These are phyloP conservation scores for Xylaria sp. DNA, from an alignment of 495 filamentous ascomycete species.

Conservation along the genomic window DNA sequence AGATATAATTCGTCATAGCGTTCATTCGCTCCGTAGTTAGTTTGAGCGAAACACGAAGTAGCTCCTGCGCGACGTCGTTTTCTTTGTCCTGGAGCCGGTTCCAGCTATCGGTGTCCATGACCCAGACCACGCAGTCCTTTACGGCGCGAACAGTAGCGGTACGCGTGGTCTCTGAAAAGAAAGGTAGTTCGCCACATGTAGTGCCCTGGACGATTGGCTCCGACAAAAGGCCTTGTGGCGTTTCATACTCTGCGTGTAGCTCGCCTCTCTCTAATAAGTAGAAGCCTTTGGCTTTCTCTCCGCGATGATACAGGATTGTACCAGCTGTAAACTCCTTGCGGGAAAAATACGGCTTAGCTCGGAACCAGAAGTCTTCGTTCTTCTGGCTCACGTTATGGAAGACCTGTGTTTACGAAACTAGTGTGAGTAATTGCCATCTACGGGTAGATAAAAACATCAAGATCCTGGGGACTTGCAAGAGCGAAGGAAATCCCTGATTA, in stretches of 20 bases:
- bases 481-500: background rate
- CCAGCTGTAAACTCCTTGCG: slow-evolving; percentile 70
- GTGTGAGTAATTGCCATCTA: background rate
- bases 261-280: slow-evolving; percentile 93
- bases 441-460: background rate
- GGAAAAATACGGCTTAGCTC: slow-evolving; percentile 72
- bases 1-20: slow-evolving; percentile 73
- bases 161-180: slow-evolving; percentile 87
- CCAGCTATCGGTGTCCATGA: slow-evolving; percentile 75
- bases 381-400: slow-evolving; percentile 84
- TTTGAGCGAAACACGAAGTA: slow-evolving; percentile 84
- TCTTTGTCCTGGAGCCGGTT: slow-evolving; percentile 69
- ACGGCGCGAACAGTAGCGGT: slow-evolving; percentile 88
- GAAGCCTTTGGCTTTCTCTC: slow-evolving; percentile 76
- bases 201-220: slow-evolving; percentile 94
- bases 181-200: slow-evolving; percentile 94
- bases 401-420: slow-evolving; percentile 45
- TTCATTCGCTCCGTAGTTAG: slow-evolving; percentile 89
- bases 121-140: slow-evolving; percentile 81
- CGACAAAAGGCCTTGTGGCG: slow-evolving; percentile 85
- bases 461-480: no score
- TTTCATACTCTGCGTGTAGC: slow-evolving; percentile 84
- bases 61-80: slow-evolving; percentile 78
- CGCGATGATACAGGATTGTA: slow-evolving; percentile 75
- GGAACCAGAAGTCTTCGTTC: slow-evolving; percentile 95